Conservation (phyloP, 768 basidiomycete species). For the Suillus tomentosus region DNA sequence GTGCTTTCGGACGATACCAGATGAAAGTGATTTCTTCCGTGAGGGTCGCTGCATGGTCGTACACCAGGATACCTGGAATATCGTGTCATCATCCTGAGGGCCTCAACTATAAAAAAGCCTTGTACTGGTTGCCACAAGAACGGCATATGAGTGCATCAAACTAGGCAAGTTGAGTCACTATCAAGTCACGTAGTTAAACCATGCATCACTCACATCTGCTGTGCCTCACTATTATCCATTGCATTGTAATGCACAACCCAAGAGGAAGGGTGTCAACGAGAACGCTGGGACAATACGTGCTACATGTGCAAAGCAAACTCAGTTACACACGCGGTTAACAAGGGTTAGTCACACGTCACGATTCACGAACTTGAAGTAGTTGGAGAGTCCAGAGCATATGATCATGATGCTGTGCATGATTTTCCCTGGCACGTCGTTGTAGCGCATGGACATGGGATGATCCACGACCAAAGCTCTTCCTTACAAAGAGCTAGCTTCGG, state of each 20-base stretch:
- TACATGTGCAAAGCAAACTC: not conserved
- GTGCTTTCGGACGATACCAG: conserved; percentile 44
- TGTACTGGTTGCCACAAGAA: conserved; percentile 8
- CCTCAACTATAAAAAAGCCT: not conserved
- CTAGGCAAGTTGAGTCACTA: not conserved
- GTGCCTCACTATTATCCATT: not conserved
- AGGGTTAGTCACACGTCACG: not conserved
- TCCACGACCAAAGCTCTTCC: not conserved
- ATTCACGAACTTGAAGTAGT: not conserved
- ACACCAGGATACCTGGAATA: conserved; percentile 30
- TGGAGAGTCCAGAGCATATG: not conserved
- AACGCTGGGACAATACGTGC: not conserved
- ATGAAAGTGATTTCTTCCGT: conserved; percentile 42
- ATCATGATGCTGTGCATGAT: not conserved
- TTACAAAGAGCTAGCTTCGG: not conserved
- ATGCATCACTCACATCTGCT: not conserved
- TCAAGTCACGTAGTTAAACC: not conserved
- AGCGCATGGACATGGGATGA: not conserved
- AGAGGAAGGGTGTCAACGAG: not conserved
- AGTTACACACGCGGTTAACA: not conserved
- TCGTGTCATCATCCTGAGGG: not conserved
- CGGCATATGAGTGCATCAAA: conserved; percentile 4
- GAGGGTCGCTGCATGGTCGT: conserved; percentile 34
- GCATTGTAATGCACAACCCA: not conserved
- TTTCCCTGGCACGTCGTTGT: not conserved